phyloP scores from a whole-genome alignment of 768 basidiomycete species.

The Hortiboletus flavorubellus region DNA sequence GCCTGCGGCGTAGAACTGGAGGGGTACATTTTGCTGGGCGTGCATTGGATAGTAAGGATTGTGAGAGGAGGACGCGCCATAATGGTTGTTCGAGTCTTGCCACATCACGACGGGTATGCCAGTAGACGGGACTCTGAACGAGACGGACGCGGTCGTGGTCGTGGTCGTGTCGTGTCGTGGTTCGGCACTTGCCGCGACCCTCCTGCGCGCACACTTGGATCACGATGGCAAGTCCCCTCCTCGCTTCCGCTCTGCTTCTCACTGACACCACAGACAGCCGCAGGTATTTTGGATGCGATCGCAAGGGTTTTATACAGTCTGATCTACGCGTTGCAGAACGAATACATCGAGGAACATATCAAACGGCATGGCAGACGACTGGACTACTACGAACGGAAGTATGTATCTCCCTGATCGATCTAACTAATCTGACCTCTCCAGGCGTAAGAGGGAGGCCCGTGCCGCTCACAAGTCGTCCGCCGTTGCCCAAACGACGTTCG shows the following conservation, averaged over 20 bases:
- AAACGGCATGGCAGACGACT: slow-evolving; percentile 94
- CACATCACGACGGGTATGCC: slow-evolving; percentile 48
- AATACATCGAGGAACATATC: slow-evolving; percentile 99
- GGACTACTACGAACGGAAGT: slow-evolving; percentile 96
- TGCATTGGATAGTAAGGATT: slow-evolving; percentile 48
- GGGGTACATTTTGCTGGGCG: slow-evolving; percentile 53
- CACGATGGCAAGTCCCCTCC: slow-evolving; percentile 27
- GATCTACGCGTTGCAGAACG: slow-evolving; percentile 60
- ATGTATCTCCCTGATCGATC: slow-evolving; percentile 29
- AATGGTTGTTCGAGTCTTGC: slow-evolving; percentile 65
- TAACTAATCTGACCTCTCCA: slow-evolving; percentile 25
- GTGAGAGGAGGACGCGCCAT: slow-evolving; percentile 58
- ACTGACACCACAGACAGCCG: slow-evolving; percentile 44
- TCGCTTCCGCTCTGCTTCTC: not conserved
- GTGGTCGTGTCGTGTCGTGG: slow-evolving; percentile 10
- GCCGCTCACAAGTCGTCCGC: slow-evolving; percentile 75
- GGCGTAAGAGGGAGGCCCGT: slow-evolving; percentile 82
- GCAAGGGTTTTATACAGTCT: slow-evolving; percentile 1
- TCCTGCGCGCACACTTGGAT: slow-evolving; percentile 1
- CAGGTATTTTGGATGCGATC: slow-evolving; percentile 45
- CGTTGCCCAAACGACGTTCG: slow-evolving; percentile 89
- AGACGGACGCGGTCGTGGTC: not conserved
- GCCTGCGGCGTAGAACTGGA: slow-evolving; percentile 76
- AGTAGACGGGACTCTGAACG: no score
- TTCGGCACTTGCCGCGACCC: slow-evolving; percentile 29